Evolutionary conservation across 2,329 filamentous ascomycete genomes (phyloP).

Genomic region (Proliferodiscus dingleyae): DNA sequence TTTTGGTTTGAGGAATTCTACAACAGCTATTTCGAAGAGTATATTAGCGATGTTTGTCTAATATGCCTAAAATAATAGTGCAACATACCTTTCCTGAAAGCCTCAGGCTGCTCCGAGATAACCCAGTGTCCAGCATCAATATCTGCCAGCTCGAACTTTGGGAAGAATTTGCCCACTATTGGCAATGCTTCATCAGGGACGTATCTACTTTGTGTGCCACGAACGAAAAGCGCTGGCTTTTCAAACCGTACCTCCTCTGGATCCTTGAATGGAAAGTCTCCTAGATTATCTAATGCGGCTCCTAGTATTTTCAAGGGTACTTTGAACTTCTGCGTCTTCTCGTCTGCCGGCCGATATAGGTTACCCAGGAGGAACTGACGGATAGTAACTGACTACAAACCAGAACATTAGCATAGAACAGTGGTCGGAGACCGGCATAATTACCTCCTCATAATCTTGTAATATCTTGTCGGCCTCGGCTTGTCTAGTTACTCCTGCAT

Average conservation of each 20-base stretch:
- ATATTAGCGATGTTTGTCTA: background rate
- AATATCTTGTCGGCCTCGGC: constrained; percentile 79
- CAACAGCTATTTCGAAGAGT: constrained; percentile 49
- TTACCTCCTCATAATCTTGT: constrained; percentile 63
- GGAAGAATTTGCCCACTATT: constrained; percentile 78
- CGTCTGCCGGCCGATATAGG: constrained; percentile 52
- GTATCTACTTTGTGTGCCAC: constrained; percentile 73
- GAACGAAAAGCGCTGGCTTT: constrained; percentile 75
- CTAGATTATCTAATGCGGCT: constrained; percentile 62
- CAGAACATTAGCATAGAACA: background rate
- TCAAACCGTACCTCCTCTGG: constrained; percentile 64
- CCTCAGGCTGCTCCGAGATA: constrained; percentile 80
- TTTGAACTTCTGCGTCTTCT: constrained; percentile 63
- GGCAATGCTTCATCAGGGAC: constrained; percentile 76
- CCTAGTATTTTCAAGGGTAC: constrained; percentile 72
- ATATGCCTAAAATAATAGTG: background rate
- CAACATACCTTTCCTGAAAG: constrained; percentile 64
- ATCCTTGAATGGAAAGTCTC: constrained; percentile 82
- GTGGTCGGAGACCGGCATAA: constrained; percentile 7
- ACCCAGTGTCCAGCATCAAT: constrained; percentile 83
- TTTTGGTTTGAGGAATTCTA: constrained; percentile 54
- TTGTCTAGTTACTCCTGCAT: constrained; percentile 60
- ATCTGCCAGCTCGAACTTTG: constrained; percentile 66
- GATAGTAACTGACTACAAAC: constrained; percentile 58
- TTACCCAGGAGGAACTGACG: constrained; percentile 92